phyloP scores from a whole-genome alignment of 2,329 filamentous ascomycete genomes.

The Neurospora sp. region DNA sequence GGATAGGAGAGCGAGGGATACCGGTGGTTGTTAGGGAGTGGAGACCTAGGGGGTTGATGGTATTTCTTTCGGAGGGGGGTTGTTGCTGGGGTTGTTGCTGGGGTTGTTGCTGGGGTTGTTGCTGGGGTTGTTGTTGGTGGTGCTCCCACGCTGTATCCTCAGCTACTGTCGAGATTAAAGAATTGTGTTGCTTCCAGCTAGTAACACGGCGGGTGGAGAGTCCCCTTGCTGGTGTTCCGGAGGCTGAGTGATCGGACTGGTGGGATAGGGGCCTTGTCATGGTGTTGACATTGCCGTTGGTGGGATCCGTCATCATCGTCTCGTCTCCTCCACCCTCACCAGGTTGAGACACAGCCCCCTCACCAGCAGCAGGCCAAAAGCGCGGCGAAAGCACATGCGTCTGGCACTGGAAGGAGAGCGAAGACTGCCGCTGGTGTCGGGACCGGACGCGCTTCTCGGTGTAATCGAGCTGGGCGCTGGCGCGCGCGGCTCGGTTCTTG shows the following conservation, averaged over 20 bases:
- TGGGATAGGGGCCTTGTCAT: neutral
- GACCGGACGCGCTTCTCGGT: slow-evolving; percentile 4
- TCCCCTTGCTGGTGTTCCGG: neutral
- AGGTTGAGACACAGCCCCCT: slow-evolving; percentile 10
- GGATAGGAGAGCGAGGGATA: slow-evolving; percentile 13
- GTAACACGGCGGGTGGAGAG: slow-evolving; percentile 5
- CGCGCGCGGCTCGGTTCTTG: slow-evolving; percentile 25
- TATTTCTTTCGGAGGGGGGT: neutral
- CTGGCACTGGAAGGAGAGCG: slow-evolving; percentile 43
- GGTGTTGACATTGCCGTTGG: slow-evolving; percentile 5
- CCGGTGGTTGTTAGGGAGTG: slow-evolving; percentile 17
- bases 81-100: slow-evolving; percentile 1
- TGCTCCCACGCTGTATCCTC: neutral
- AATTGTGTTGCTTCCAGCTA: slow-evolving; percentile 15
- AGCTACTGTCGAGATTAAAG: slow-evolving; percentile 3
- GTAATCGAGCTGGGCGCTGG: slow-evolving; percentile 19
- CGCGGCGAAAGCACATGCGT: slow-evolving; percentile 31
- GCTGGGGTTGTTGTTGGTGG: neutral
- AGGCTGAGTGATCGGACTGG: neutral
- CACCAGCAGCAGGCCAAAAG: slow-evolving; percentile 26
- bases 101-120: too few species aligned
- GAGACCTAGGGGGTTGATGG: slow-evolving; percentile 8
- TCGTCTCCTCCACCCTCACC: slow-evolving; percentile 4
- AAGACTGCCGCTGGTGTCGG: slow-evolving; percentile 29
- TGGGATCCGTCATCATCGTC: slow-evolving; percentile 8